Evolutionary conservation across 148 eudicot genomes (phyloP).

Genomic region (Selenicereus undatus): DNA sequence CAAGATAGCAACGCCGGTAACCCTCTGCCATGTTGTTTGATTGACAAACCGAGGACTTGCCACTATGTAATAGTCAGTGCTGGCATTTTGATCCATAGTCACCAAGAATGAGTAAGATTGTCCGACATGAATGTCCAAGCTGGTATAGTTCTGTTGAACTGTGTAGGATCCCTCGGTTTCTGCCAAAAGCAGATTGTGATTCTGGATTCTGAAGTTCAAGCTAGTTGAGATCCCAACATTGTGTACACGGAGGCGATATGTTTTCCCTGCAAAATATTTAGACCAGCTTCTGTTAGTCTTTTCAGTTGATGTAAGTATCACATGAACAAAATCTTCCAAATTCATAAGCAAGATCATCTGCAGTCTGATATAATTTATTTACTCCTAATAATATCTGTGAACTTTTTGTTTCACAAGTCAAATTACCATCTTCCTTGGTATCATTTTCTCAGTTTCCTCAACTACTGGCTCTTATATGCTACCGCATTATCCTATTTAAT

Average conservation of each 20-base stretch:
- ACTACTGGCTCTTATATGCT: too few species aligned
- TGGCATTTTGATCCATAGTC: constrained; percentile 95
- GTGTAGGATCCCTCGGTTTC: constrained; percentile 97
- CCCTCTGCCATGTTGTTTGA: constrained; percentile 73
- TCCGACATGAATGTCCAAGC: constrained; percentile 61
- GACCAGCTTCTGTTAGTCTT: neutral
- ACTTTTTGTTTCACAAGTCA: too few species aligned
- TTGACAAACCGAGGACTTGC: constrained; percentile 92
- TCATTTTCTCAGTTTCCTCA: too few species aligned
- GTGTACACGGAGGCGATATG: constrained; percentile 88
- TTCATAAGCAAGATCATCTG: too few species aligned
- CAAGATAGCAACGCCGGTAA: constrained; percentile 88
- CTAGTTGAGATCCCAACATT: constrained; percentile 91
- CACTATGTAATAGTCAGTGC: constrained; percentile 89
- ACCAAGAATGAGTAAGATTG: constrained; percentile 58
- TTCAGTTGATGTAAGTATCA: neutral
- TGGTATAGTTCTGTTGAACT: constrained; percentile 90
- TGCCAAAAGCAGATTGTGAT: constrained; percentile 83
- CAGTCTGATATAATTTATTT: too few species aligned
- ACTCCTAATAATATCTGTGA: too few species aligned
- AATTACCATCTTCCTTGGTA: too few species aligned
- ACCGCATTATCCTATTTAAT: too few species aligned
- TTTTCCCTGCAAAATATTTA: constrained; percentile 54
- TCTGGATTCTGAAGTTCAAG: constrained; percentile 90
- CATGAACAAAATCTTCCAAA: too few species aligned